Conservation (phyloP, 2,329 filamentous ascomycete species). For the Escovopsis weberi region DNA sequence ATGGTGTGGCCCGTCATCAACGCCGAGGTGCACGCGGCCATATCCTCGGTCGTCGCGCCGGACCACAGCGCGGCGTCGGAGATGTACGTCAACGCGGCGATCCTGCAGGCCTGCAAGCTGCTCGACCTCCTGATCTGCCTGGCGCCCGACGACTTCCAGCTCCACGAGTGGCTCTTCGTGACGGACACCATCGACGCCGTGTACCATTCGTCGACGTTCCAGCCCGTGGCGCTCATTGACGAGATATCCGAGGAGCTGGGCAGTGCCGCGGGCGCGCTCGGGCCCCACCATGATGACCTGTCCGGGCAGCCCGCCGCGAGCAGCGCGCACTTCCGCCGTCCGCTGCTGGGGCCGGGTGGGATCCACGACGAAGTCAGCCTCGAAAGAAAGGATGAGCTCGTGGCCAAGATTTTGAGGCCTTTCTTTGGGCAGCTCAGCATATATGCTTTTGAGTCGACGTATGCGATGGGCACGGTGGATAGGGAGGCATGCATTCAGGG, state of each 20-base stretch:
- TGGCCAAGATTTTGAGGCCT: slow-evolving; percentile 65
- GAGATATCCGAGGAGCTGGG: slow-evolving; percentile 68
- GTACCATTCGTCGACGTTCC: slow-evolving; percentile 58
- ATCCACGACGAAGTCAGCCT: slow-evolving; percentile 41
- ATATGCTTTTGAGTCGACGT: slow-evolving; percentile 82
- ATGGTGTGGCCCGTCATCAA: slow-evolving; percentile 85
- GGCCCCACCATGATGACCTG: slow-evolving; percentile 22
- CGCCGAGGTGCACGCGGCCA: slow-evolving; percentile 64
- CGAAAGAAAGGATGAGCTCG: slow-evolving; percentile 52
- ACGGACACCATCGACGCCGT: slow-evolving; percentile 95
- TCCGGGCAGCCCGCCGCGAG: slow-evolving; percentile 20
- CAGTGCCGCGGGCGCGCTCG: slow-evolving; percentile 17
- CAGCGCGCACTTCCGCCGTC: slow-evolving; percentile 25
- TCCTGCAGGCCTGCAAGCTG: slow-evolving; percentile 88
- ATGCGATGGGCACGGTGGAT: slow-evolving; percentile 64
- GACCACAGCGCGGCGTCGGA: slow-evolving; percentile 50
- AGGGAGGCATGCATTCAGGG: slow-evolving; percentile 46
- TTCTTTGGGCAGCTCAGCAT: slow-evolving; percentile 92
- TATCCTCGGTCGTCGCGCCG: slow-evolving; percentile 58
- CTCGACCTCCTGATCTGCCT: slow-evolving; percentile 77
- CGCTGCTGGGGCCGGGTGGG: slow-evolving; percentile 36
- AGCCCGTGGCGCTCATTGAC: slow-evolving; percentile 65
- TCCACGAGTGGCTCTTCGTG: slow-evolving; percentile 97
- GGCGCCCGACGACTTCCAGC: slow-evolving; percentile 88
- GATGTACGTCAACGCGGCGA: slow-evolving; percentile 58